These are phyloP conservation scores for Trapa bicornis DNA, from an alignment of 345 rosid genomes.

Conservation along the genomic window DNA sequence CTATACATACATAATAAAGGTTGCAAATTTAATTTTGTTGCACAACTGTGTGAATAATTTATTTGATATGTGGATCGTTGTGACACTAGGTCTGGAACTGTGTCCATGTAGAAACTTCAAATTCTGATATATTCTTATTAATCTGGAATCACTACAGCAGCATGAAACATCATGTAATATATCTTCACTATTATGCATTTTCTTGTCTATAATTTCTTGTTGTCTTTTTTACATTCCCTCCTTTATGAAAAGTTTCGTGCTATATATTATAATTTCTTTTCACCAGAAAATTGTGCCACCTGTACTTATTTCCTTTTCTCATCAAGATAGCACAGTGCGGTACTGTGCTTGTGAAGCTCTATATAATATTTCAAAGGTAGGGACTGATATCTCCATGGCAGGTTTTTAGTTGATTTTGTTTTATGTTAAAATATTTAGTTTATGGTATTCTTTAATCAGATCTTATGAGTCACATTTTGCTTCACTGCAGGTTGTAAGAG, in stretches of 20 bases:
- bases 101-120: neutral
- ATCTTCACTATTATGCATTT: neutral
- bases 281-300: conserved; percentile 92
- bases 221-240: neutral
- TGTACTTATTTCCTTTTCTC: conserved; percentile 78
- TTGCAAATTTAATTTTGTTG: too few relatives aligned
- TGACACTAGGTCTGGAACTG: neutral
- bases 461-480: conserved; percentile 12
- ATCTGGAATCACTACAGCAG: neutral
- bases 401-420: neutral
- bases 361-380: conserved; percentile 95
- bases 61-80: neutral
- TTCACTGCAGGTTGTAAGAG: conserved; percentile 81
- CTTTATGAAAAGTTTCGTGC: neutral
- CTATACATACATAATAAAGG: neutral
- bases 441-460: too few relatives aligned
- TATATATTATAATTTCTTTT: conserved; percentile 8
- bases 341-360: conserved; percentile 99
- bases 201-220: neutral
- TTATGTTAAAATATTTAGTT: neutral
- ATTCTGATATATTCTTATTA: neutral
- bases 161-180: neutral
- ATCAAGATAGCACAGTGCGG: conserved; percentile 96
- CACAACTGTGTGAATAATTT: neutral
- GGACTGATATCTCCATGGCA: neutral